Evolutionary conservation across 345 rosid genomes (phyloP), one percentile per base, ranked within the genome.

Genomic region (Anacardium occidentale): DNA sequence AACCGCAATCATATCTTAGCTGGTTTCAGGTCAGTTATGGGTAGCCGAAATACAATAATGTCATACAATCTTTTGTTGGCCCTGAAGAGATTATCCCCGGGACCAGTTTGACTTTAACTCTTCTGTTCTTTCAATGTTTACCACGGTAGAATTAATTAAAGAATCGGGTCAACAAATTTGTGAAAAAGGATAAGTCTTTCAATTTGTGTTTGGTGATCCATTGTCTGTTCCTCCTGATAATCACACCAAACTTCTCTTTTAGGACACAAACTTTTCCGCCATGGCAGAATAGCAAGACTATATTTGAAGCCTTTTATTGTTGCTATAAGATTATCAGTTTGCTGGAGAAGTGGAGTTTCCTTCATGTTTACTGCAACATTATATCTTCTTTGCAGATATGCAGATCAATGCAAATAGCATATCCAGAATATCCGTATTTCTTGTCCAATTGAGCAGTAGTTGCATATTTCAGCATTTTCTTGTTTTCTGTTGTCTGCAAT

Each of bases 21-120:
- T 62, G 57, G 56, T 71, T 65, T 73, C 54, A 24, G 62, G 77
- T 72, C 17, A 60, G 74, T 70, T 59, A 74, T 74, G 83, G 66
- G 70, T 70, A 75, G 68, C 64, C 75, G n/a, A 51, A 74, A 66
- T 68, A 66, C 77, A 76, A 62, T 76, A 62, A 74, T 71, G 74
- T 71, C 26, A 54, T 48, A 62, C 80, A 76, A 69, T 77, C 79
- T 75, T 69, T 74, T 56, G 37, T 54, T 70, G 65, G 69, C 74
- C 61, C 51, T 17, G 57, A 5, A 40, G 24, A 17, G n/a, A 15
- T 29, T 53, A 52, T 32, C 60, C 25, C 34, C 34, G 32, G 25
- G 64, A 18, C 25, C 55, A 44, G 25, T 58, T 69, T 25, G 5
- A n/a, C 18, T 52, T 62, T 70, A 22, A 17, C 42, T 18, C 32